These are phyloP conservation scores for Trichopus zeylanicus DNA, from an alignment of 116 monocot species.

Conservation along the genomic window DNA sequence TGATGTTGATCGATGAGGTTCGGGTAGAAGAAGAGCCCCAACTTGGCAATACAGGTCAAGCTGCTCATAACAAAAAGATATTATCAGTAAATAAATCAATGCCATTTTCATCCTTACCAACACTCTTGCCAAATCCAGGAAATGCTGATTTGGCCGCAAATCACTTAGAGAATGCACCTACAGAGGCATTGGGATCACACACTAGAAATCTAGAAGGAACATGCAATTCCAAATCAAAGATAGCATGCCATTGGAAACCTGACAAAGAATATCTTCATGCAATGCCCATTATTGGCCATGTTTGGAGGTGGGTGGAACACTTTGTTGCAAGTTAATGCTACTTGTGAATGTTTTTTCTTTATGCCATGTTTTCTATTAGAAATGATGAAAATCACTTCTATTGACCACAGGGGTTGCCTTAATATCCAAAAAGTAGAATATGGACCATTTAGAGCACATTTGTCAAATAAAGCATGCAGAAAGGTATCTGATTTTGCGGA, in stretches of 20 bases:
- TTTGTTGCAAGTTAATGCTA: background rate
- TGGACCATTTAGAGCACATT: constrained; percentile 11
- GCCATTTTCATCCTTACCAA: too few relatives aligned
- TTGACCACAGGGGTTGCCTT: constrained; percentile 13
- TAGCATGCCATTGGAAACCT: background rate
- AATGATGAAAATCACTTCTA: too few relatives aligned
- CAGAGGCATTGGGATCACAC: background rate
- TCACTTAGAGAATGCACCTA: too few relatives aligned
- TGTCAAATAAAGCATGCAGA: constrained; percentile 12
- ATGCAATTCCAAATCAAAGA: background rate
- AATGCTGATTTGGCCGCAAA: too few relatives aligned
- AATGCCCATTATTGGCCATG: constrained; percentile 2
- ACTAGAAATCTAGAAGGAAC: too few relatives aligned
- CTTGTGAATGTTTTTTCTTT: background rate
- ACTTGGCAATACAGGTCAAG: background rate
- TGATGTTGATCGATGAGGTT: constrained; percentile 1
- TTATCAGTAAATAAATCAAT: background rate
- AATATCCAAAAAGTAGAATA: background rate
- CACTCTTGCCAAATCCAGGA: background rate
- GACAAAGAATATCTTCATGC: background rate
- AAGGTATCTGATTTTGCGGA: background rate
- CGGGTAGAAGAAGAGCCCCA: background rate
- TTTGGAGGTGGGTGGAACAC: constrained; percentile 4
- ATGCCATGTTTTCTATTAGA: background rate
- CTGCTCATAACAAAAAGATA: background rate